Conservation (phyloP, 2,329 filamentous ascomycete species). For the Drechmeria coniospora region DNA sequence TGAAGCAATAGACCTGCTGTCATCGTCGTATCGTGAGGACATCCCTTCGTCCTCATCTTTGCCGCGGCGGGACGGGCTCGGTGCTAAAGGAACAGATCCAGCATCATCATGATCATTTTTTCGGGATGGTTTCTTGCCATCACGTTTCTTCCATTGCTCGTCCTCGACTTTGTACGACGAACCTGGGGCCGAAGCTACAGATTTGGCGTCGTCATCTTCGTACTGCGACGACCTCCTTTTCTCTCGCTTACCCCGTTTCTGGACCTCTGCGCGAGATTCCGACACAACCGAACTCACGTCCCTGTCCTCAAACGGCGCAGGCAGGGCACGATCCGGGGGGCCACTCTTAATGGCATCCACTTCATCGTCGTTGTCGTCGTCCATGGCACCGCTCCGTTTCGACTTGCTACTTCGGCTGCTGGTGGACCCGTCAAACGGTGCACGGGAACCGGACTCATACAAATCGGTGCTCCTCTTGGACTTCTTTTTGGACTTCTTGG, state of each 20-base stretch:
- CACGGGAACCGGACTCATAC: constrained; percentile 16
- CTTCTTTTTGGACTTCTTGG: constrained; percentile 19
- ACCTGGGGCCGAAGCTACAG: constrained; percentile 15
- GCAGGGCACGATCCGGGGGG: too few relatives aligned
- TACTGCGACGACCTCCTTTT: constrained; percentile 6
- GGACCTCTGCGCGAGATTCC: constrained; percentile 21
- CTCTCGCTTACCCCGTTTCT: constrained; percentile 17
- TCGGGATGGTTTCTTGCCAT: constrained; percentile 13
- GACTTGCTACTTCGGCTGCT: constrained; percentile 25
- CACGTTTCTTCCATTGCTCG: constrained; percentile 1
- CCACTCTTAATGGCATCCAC: constrained; percentile 19
- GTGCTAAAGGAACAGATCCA: constrained; percentile 15
- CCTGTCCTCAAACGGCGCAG: constrained; percentile 30
- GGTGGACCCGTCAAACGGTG: constrained; percentile 22
- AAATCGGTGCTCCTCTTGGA: constrained; percentile 17
- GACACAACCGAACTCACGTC: constrained; percentile 35
- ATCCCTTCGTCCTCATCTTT: constrained; percentile 6
- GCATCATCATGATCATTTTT: constrained; percentile 31
- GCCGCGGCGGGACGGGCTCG: constrained; percentile 8
- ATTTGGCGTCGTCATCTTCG: constrained; percentile 32
- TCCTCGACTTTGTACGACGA: constrained; percentile 1
- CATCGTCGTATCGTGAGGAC: constrained; percentile 21
- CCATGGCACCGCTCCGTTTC: constrained; percentile 20
- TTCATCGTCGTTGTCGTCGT: constrained; percentile 17
- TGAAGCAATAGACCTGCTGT: constrained; percentile 12